Evolutionary conservation across 352 stramenopile species (phyloP).

Genomic region (Globisporangium yorkense): DNA sequence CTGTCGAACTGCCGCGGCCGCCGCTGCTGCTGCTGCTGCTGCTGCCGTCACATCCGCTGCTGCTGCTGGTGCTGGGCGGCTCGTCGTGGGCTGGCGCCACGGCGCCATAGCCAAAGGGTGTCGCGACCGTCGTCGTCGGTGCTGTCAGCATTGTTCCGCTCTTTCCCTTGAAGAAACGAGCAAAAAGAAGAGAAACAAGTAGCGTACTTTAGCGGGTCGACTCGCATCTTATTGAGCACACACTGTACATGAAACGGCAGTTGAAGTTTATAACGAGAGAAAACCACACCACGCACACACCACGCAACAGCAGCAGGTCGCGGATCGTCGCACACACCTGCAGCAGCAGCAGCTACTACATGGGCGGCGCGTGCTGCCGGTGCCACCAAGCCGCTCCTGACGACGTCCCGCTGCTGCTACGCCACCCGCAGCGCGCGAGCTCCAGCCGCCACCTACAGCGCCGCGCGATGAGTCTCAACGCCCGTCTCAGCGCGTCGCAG

Average conservation of each 20-base stretch:
- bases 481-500: neutral
- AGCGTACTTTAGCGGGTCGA: neutral
- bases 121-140: conserved; percentile 37
- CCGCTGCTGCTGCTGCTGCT: conserved; percentile 3
- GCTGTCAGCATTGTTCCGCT: conserved; percentile 16
- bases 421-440: neutral
- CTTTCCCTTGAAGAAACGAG: too few relatives aligned
- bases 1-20: conserved; percentile 2
- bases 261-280: neutral
- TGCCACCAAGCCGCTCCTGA: conserved; percentile 57
- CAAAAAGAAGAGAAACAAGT: neutral
- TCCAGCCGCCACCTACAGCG: neutral
- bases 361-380: conserved; percentile 70
- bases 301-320: too few relatives aligned
- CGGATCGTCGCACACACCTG: neutral
- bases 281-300: neutral
- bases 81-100: conserved; percentile 21
- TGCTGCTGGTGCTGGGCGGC: conserved; percentile 5
- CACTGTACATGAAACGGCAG: too few relatives aligned
- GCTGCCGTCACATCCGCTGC: neutral
- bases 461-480: neutral
- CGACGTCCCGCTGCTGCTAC: conserved; percentile 32
- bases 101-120: conserved; percentile 64
- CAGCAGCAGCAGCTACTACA: conserved; percentile 7
- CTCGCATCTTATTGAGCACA: neutral